Evolutionary conservation across 768 basidiomycete genomes (phyloP), one percentile per base, ranked within the genome.

Genomic region (Gyrodon lividus): DNA sequence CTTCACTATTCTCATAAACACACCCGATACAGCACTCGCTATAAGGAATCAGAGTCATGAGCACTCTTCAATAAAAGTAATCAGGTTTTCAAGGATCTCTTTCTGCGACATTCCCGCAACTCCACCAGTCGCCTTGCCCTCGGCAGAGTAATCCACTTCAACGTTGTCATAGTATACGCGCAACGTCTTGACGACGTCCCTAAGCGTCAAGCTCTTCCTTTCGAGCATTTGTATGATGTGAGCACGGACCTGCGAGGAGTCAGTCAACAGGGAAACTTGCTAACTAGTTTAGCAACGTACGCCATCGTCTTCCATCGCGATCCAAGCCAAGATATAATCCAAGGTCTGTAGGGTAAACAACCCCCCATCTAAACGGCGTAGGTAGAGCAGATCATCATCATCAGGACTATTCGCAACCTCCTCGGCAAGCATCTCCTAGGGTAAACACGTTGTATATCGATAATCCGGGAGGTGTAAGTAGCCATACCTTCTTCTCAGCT

Each of bases 261-360:
- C 26, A 61, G 57, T 16, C 10, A 17, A 40, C 33, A 39, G 37
- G 51, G 34, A 31, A 19, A 23, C 24, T 10, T 6, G 19, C 19
- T 13, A 37, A 19, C 8, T 8, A 16, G 5, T 28, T 6, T 43
- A 30, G 22, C 17, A 16, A 54, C 89, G 50, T 72, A 97, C 97
- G 33, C 96, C 97, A 60, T 98, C 96, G 60, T 98, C 96, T 71
- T 99, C 97, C 94, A 98, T 95, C 49, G 84, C 80, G 23, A 98
- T 70, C 97, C 97, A 99, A 5, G 89, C 93, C 34, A 98, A 70
- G 53, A 98, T 89, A 60, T 95, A 98, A 68, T 98, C 96, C 35
- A 92, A 81, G 16, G 86, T 92, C 62, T 98, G 96, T 7, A 98
- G 70, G 2, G 87, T 88, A 64, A 89, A 93, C 39, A 97, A 70